Conservation (phyloP, 305 asterid genomes). For the Fraxinus ornus region DNA sequence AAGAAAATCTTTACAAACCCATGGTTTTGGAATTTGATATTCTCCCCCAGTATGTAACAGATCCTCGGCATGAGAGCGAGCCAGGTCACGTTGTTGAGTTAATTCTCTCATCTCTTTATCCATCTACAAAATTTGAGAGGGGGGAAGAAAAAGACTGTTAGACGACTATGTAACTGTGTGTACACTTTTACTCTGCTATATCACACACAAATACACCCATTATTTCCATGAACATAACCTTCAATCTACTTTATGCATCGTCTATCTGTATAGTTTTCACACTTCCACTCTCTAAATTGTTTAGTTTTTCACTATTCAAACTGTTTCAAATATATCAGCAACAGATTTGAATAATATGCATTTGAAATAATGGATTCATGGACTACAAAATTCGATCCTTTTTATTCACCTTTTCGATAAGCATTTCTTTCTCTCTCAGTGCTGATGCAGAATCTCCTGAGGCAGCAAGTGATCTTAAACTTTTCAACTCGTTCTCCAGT, state of each 20-base stretch:
- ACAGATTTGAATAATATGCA: neutral
- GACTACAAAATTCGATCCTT: neutral
- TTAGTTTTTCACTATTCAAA: neutral
- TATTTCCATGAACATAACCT: neutral
- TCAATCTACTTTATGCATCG: neutral
- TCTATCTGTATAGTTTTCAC: neutral
- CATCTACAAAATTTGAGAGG: constrained; percentile 53
- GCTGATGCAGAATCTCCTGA: constrained; percentile 49
- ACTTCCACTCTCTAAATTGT: neutral
- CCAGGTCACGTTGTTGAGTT: constrained; percentile 62
- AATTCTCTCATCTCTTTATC: constrained; percentile 69
- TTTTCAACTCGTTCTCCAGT: constrained; percentile 67
- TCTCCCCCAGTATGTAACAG: constrained; percentile 45
- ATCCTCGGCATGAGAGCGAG: constrained; percentile 56
- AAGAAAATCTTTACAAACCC: constrained; percentile 41
- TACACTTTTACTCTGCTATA: neutral
- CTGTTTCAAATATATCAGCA: neutral
- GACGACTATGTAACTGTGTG: neutral
- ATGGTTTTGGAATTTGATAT: constrained; percentile 39
- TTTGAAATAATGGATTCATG: neutral
- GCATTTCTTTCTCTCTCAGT: constrained; percentile 67
- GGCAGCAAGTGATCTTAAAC: constrained; percentile 41
- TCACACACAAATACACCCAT: neutral
- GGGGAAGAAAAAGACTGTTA: neutral
- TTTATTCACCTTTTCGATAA: constrained; percentile 65